phyloP scores from a whole-genome alignment of 2,329 filamentous ascomycete genomes.

The Phyllosticta citribraziliensis region DNA sequence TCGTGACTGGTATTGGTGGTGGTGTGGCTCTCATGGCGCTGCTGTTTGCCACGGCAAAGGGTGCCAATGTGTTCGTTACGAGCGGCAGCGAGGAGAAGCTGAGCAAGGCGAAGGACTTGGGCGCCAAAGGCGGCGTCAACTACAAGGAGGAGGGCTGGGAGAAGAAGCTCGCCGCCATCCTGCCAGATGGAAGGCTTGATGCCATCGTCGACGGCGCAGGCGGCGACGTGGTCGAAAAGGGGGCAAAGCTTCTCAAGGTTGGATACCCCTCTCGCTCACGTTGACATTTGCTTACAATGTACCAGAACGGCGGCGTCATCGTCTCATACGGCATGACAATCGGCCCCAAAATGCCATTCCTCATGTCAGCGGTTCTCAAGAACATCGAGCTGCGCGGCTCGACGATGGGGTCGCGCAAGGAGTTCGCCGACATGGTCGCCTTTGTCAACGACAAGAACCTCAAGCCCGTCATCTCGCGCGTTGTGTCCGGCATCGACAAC shows the following conservation, averaged over 20 bases:
- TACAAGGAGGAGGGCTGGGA: conserved; percentile 79
- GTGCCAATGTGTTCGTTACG: conserved; percentile 64
- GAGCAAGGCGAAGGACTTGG: conserved; percentile 57
- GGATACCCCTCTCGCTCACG: neutral
- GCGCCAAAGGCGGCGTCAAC: conserved; percentile 69
- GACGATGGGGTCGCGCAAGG: conserved; percentile 84
- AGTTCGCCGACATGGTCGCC: conserved; percentile 83
- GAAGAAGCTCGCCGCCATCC: conserved; percentile 52
- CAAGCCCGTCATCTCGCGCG: conserved; percentile 65
- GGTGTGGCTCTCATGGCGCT: conserved; percentile 79
- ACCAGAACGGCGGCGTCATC: conserved; percentile 65
- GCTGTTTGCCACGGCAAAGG: conserved; percentile 60
- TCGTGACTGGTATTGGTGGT: conserved; percentile 87
- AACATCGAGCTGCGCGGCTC: conserved; percentile 80
- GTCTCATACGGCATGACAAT: conserved; percentile 87
- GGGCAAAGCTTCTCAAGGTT: conserved; percentile 57
- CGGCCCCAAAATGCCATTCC: conserved; percentile 73
- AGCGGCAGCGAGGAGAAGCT: conserved; percentile 69
- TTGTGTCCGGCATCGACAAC: conserved; percentile 63
- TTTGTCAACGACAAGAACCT: conserved; percentile 70
- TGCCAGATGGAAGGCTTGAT: conserved; percentile 65
- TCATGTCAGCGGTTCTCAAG: conserved; percentile 73
- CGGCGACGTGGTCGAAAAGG: conserved; percentile 67
- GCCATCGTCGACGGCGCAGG: conserved; percentile 86
- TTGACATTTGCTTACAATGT: conserved; percentile 2